These are phyloP conservation scores for Saccharomyces pastorianus DNA, from an alignment of 1,139 yeast genomes.

Conservation along the genomic window DNA sequence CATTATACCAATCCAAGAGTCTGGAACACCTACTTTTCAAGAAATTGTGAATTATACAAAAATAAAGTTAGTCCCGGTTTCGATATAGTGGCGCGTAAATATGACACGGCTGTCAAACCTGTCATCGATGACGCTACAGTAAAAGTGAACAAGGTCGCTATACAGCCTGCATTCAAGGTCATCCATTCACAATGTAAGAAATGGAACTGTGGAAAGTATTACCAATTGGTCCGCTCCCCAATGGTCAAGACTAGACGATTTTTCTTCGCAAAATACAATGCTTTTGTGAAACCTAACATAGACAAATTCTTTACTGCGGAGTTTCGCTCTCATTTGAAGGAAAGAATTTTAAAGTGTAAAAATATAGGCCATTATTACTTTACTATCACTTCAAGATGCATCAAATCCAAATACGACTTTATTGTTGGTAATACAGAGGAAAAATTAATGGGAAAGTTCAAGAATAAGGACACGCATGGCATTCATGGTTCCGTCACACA, in stretches of 20 bases:
- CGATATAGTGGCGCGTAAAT: conserved; percentile 1
- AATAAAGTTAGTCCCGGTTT: background rate
- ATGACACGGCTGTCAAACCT: conserved; percentile 3
- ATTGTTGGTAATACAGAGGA: conserved; percentile 1
- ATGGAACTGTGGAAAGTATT: conserved; percentile 6
- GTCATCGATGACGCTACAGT: background rate
- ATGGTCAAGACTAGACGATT: background rate
- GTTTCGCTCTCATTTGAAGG: conserved; percentile 3
- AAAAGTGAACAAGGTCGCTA: conserved; percentile 1
- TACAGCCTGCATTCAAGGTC: background rate
- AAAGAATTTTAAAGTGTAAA: background rate
- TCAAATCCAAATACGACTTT: background rate
- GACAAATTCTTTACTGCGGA: conserved; percentile 6
- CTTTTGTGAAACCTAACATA: conserved; percentile 9
- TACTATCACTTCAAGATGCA: background rate
- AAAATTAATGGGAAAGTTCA: background rate
- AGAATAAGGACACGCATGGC: background rate
- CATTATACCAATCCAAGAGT: conserved; percentile 3
- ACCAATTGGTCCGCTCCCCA: conserved; percentile 1
- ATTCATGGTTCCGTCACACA: background rate
- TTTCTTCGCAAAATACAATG: conserved; percentile 7
- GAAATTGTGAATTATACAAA: background rate
- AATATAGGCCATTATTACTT: conserved; percentile 3
- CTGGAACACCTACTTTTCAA: conserved; percentile 2
- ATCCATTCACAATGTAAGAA: conserved; percentile 2